Conservation (phyloP, 345 rosid species). For the Syzygium oleosum region DNA sequence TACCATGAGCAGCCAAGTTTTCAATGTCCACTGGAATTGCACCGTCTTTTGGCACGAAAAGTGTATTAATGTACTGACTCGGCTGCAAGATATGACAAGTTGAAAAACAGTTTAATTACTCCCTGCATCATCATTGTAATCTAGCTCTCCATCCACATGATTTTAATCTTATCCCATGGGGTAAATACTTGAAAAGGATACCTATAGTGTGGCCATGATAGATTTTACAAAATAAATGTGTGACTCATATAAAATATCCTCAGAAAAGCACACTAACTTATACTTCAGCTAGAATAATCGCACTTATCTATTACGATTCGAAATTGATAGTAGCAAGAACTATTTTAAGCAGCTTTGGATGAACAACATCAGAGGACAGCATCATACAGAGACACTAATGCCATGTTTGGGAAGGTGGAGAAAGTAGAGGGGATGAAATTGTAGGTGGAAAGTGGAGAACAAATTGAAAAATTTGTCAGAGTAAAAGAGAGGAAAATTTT, state of each 20-base stretch:
- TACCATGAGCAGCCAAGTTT: conserved; percentile 55
- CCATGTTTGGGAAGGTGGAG: background rate
- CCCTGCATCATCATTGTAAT: background rate
- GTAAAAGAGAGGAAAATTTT: background rate
- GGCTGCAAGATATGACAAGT: conserved; percentile 43
- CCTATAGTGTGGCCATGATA: background rate
- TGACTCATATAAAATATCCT: background rate
- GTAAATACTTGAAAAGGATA: background rate
- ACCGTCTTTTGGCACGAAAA: conserved; percentile 75
- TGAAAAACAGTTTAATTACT: background rate
- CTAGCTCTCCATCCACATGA: background rate
- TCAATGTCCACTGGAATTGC: conserved; percentile 50
- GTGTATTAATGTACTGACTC: conserved; percentile 61
- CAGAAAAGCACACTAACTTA: background rate
- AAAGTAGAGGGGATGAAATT: background rate
- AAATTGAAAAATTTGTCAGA: background rate
- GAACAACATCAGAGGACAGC: background rate
- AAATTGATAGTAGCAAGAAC: background rate
- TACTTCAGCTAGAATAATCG: background rate
- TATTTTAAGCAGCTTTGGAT: background rate
- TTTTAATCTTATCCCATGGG: background rate
- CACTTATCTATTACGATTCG: background rate
- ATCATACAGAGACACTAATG: background rate
- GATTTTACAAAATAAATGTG: background rate
- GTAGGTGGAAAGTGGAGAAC: background rate